Base-by-base conservation (phyloP, 1,139 yeast species). In the Yamadazyma blattariae region DNA sequence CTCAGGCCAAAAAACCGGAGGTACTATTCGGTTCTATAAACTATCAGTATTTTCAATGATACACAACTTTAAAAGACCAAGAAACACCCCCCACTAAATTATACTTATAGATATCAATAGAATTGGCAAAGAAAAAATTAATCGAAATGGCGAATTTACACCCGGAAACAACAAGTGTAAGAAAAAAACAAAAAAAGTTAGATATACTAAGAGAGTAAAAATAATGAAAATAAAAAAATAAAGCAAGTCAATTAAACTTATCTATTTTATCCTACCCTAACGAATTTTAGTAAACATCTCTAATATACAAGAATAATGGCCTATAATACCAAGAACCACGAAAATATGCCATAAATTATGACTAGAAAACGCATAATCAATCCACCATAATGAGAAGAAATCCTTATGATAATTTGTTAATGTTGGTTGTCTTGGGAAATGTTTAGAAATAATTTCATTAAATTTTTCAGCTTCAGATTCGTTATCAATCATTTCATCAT, bases 291-390 rank as follows among this genome's bases (percentile, higher is more conserved):
- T 61, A 45, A 82, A 81, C 82, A 89, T 82, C 40, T 77, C 80
- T 44, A 87, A 66, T 20, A 88, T 67, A 18, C 94, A 89, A 37
- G 67, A 65, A 57, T 90, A 92, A 59, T 90, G 97, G 25, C 94
- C 95, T 39, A 86, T 62, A 17, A 89, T 79, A 2, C 98, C 98
- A 25, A 85, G 72, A 25, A 92, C 76, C 28, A 92, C 98, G 54
- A 86, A 87, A 13, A 88, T 58, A 60, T 92, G 98, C 98, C 98
- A 92, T 24, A 92, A 65, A 52, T 88, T 89, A 59, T 92, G 98
- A 33, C 96, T 87, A 25, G 79, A 74, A 41, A 81, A 69, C 20
- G 73, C 59, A 56, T 83, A 84, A 50, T 84, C 94, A 8, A 82
- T 82, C 92, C 96, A 89, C 94, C 83, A 92, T 52, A 80, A 70